Conservation (phyloP, 2,329 filamentous ascomycete genomes). For the Aspergillus oerlinghausenensis region DNA sequence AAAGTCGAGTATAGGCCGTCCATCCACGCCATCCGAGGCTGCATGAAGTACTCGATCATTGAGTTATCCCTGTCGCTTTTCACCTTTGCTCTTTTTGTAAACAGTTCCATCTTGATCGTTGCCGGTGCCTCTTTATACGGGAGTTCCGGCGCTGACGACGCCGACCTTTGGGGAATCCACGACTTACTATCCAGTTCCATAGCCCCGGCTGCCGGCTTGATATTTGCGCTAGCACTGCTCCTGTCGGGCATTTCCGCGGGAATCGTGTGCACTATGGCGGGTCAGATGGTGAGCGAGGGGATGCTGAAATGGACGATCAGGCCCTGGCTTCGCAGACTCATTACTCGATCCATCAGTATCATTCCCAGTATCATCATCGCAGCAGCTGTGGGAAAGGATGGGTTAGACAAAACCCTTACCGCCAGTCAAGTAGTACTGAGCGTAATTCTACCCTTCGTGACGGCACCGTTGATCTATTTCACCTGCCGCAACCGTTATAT, state of each 20-base stretch:
- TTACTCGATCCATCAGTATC: conserved; percentile 77
- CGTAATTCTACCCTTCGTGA: conserved; percentile 76
- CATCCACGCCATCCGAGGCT: conserved; percentile 66
- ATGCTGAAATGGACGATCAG: conserved; percentile 68
- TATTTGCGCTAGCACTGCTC: conserved; percentile 79
- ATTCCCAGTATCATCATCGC: conserved; percentile 80
- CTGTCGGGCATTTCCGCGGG: conserved; percentile 77
- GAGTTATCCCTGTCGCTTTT: conserved; percentile 71
- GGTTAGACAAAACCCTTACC: conserved; percentile 67
- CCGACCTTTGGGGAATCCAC: conserved; percentile 82
- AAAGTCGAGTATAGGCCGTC: conserved; percentile 66
- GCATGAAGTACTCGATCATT: conserved; percentile 66
- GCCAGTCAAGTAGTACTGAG: conserved; percentile 74
- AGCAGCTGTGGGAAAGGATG: conserved; percentile 66
- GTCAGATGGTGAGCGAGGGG: conserved; percentile 84
- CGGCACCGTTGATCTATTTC: conserved; percentile 78
- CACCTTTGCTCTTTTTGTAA: conserved; percentile 80
- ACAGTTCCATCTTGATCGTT: conserved; percentile 76
- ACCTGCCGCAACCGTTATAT: conserved; percentile 76
- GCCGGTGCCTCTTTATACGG: conserved; percentile 71
- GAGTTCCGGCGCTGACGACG: conserved; percentile 56
- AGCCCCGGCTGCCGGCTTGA: conserved; percentile 68
- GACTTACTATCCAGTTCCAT: conserved; percentile 64
- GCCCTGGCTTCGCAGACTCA: conserved; percentile 73
- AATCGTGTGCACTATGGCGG: conserved; percentile 83